Conservation (phyloP, 257 asterid genomes). For the Penstemon barbatus region DNA sequence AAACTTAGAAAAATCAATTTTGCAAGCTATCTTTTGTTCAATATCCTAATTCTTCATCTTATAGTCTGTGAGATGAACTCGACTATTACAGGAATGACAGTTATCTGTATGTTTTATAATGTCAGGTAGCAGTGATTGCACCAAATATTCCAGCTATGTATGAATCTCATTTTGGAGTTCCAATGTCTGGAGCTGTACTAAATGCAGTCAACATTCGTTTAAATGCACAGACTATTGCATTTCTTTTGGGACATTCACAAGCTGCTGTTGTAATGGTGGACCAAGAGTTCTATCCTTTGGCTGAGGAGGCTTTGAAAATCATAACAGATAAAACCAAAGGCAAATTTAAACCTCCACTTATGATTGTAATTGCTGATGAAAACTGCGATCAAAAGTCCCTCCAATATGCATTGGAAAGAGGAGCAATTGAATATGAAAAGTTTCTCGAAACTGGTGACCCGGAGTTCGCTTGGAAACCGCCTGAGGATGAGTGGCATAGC, state of each 20-base stretch:
- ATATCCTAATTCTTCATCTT: too few species aligned
- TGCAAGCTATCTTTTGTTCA: too few species aligned
- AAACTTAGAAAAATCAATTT: too few species aligned
- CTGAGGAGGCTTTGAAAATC: conserved; percentile 73
- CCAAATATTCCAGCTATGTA: conserved; percentile 88
- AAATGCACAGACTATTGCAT: conserved; percentile 75
- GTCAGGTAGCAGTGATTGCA: conserved; percentile 91
- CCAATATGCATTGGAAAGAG: conserved; percentile 66
- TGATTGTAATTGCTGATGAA: conserved; percentile 74
- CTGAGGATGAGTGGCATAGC: conserved; percentile 95
- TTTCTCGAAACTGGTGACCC: conserved; percentile 82
- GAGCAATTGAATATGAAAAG: conserved; percentile 78
- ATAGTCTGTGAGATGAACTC: too few species aligned
- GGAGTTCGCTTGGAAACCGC: conserved; percentile 73
- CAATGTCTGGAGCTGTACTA: conserved; percentile 92
- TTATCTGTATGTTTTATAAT: conserved; percentile 1
- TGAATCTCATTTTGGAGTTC: conserved; percentile 92
- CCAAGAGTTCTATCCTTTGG: conserved; percentile 75
- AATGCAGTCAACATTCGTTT: conserved; percentile 89
- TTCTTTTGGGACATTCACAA: conserved; percentile 78
- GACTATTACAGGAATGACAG: too few species aligned
- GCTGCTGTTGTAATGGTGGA: conserved; percentile 79
- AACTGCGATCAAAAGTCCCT: conserved; percentile 60
- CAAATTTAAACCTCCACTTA: conserved; percentile 50
- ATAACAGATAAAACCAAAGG: conserved; percentile 46